Percentiles rank a stretch among this genome's conserved stretches.
Evolutionary conservation across 371 early-diverging fungal species (phyloP).

Genomic region (Zychaea mexicana): DNA sequence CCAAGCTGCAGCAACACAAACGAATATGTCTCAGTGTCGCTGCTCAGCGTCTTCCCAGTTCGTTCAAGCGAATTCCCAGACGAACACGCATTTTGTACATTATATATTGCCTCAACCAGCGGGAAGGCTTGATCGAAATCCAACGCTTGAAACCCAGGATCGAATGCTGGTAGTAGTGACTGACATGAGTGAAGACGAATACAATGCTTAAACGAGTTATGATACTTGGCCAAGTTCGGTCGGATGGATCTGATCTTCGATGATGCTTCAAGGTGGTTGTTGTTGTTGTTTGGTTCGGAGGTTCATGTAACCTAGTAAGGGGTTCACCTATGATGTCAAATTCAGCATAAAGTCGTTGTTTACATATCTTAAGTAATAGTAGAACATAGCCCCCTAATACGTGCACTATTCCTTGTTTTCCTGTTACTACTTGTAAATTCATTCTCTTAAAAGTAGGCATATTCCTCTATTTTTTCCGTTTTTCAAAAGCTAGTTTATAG

Average conservation of each 20-base stretch:
- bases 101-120: constrained; percentile 45
- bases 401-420: too few species aligned
- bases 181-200: constrained; percentile 23
- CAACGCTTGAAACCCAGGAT: constrained; percentile 37
- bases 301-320: too few species aligned
- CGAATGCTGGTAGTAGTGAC: constrained; percentile 43
- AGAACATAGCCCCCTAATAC: too few species aligned
- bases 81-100: constrained; percentile 40
- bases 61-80: background rate
- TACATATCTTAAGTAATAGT: too few species aligned
- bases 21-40: background rate
- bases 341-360: too few species aligned
- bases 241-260: constrained; percentile 9
- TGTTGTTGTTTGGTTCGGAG: constrained; percentile 33
- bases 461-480: too few species aligned
- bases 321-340: too few species aligned
- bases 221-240: constrained; percentile 30
- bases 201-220: constrained; percentile 12
- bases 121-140: constrained; percentile 23
- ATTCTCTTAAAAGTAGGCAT: too few species aligned
- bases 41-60: background rate
- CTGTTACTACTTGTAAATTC: too few species aligned
- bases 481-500: too few species aligned
- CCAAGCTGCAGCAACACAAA: background rate
- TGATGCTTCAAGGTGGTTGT: constrained; percentile 25